Evolutionary conservation across 2,329 filamentous ascomycete species (phyloP), one percentile per base, ranked within the genome.

Genomic region (Acrocalymma vagum): DNA sequence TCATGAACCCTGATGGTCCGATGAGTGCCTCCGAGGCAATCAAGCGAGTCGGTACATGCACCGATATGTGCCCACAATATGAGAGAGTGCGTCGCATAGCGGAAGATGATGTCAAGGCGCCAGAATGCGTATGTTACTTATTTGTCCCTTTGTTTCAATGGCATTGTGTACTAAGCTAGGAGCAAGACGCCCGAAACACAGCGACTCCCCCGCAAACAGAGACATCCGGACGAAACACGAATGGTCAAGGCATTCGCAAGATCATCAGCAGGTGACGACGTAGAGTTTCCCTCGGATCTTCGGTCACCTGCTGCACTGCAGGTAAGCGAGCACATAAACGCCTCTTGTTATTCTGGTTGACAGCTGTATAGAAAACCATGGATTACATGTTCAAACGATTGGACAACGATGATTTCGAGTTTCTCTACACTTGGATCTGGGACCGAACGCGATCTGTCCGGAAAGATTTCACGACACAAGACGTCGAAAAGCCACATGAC

Each of bases 171-270:
- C 46, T 45, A 27, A 46, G 29, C 11, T 16, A 22, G 4, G 6
- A 21, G n/a, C 21, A 16, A 51, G 48, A 61, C 66, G 45, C 58
- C 66, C 42, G 55, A 60, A 25, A 62, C 59, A 53, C 65, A 67
- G 61, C 55, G 67, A 50, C 34, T 57, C 45, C 37, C 52, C 29
- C 57, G 62, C 16, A 54, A 53, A 18, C 48, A 67, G 25, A 58
- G 68, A 30, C 64, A 72, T 13, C 71, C 76, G n/a, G 73, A 73
- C 34, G 78, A 81, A 55, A 60, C 67, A 14, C 74, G 74, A 33
- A 86, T 86, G 82, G 77, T 86, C 43, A 86, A 86, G 65, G 78
- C 81, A 40, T 86, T 83, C 57, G 73, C 80, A 53, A 73, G 83
- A 49, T 82, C 83, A 16, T 82, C 82, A 29, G 83, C 83, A 30